Conservation (phyloP, 2,329 filamentous ascomycete genomes). For the Fusarium annulatum region DNA sequence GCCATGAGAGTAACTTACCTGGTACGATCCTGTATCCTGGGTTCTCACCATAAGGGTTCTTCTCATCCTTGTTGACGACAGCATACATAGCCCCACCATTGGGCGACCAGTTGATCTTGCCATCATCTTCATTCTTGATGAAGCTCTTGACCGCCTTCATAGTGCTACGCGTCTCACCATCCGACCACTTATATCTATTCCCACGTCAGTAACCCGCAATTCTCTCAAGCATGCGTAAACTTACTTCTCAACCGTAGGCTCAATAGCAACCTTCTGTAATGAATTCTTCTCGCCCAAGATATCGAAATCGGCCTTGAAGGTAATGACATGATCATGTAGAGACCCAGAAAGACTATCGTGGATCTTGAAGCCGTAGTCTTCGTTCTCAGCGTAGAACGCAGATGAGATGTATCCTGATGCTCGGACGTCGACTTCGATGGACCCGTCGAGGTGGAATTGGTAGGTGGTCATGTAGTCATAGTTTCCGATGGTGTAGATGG, state of each 20-base stretch:
- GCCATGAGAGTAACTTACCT: fast-evolving
- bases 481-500: constrained; percentile 11
- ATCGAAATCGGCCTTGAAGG: neutral
- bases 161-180: neutral
- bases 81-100: neutral
- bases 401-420: constrained; percentile 8
- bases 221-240: fast-evolving
- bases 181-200: constrained; percentile 3
- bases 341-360: neutral
- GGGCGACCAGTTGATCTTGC: neutral
- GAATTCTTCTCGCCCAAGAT: constrained; percentile 2
- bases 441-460: neutral
- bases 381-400: neutral
- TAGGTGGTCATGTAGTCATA: constrained; percentile 10
- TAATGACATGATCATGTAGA: neutral
- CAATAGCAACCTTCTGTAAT: neutral
- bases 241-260: neutral
- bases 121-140: constrained; percentile 1
- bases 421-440: neutral
- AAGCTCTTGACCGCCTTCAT: constrained; percentile 11
- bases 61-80: neutral
- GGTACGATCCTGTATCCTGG: constrained; percentile 4
- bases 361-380: constrained; percentile 6
- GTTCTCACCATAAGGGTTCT: neutral
- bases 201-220: fast-evolving